Base-by-base conservation (phyloP, 1,284 basidiomycete genomes). In the Pseudozyma thailandica region DNA sequence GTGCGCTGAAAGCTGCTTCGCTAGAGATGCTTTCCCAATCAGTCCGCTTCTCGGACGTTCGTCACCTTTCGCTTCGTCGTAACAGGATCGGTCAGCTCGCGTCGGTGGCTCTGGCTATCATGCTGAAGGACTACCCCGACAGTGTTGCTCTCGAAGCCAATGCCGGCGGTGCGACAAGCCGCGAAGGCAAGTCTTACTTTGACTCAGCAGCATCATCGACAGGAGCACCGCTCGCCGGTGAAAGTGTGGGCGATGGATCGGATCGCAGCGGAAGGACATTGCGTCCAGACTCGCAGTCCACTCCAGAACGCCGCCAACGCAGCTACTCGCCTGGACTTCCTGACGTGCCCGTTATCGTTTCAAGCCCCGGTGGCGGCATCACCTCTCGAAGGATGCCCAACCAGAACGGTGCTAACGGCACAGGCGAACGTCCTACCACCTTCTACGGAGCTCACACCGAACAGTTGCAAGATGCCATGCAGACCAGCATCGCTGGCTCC, bases 31-130 rank as follows among this genome's bases (percentile, higher is more conserved):
- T 82, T 0, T 74, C 77, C 1, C 61, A 77, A 23, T 64, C 74
- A 6, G 75, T 82, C 23, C 78, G 79, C 2, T 63, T 55, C 43
- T 81, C 79, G 6, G 69, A 74, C 13, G 60, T 82, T 8, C 71
- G 68, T n/a, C 81, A 82, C 37, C 53, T 82, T 8, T 80, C 77
- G 25, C 62, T 82, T 7, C 72, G 79, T 26, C 71, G 74, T 30
- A 80, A 80, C 68, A 60, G 60, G 48, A 76, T 81, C 43, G 59
- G 56, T 10, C 60, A 60, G 35, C 47, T 59, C 9, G 72, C 68
- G 13, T 69, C 70, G 2, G 62, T 61, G 0, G 73, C 68, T 4
- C 51, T 81, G 1, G 76, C 75, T 5, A 55, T 70, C 60, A 55
- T 79, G 61, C 57, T 81, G 25, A 70, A 72, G 45, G 78, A 80